phyloP scores from a whole-genome alignment of 352 stramenopile genomes.

The Thraustochytrium sp. region DNA sequence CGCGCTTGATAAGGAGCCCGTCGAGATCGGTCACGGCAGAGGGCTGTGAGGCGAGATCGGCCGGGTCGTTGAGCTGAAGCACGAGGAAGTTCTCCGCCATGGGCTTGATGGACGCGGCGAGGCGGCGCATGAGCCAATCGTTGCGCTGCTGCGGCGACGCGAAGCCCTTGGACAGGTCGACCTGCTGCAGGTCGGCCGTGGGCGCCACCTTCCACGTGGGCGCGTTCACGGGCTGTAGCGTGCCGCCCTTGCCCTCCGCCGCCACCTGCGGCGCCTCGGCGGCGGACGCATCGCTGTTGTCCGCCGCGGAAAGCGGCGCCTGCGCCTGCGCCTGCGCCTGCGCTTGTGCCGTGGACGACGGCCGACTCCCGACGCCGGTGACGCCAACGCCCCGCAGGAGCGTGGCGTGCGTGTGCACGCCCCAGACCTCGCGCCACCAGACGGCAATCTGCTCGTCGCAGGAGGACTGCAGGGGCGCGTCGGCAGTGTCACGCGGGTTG shows the following conservation, averaged over 20 bases:
- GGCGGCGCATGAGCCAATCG: constrained; percentile 38
- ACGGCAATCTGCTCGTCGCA: constrained; percentile 14
- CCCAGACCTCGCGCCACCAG: constrained; percentile 30
- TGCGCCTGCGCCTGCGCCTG: not conserved
- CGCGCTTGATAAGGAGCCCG: not conserved
- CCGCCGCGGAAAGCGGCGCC: not conserved
- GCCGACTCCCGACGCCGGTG: not conserved
- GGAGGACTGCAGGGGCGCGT: not conserved
- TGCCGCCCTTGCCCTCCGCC: not conserved
- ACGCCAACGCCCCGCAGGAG: not conserved
- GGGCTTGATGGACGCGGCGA: constrained; percentile 23
- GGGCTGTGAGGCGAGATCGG: not conserved
- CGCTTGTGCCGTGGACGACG: not conserved
- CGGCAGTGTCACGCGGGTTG: not conserved
- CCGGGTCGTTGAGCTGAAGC: not conserved
- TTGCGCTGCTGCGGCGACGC: constrained; percentile 28
- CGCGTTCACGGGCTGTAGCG: not conserved
- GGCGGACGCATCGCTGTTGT: not conserved
- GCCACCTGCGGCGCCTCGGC: not conserved
- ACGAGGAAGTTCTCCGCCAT: constrained; percentile 38
- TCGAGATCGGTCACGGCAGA: not conserved
- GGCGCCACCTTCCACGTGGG: constrained; percentile 11
- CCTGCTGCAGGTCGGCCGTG: not conserved
- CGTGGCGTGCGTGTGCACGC: not conserved
- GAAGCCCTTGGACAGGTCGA: not conserved